Evolutionary conservation across 805 yeast species (phyloP), one percentile per base, ranked within the genome.

Genomic region (Pichia ethanolica): DNA sequence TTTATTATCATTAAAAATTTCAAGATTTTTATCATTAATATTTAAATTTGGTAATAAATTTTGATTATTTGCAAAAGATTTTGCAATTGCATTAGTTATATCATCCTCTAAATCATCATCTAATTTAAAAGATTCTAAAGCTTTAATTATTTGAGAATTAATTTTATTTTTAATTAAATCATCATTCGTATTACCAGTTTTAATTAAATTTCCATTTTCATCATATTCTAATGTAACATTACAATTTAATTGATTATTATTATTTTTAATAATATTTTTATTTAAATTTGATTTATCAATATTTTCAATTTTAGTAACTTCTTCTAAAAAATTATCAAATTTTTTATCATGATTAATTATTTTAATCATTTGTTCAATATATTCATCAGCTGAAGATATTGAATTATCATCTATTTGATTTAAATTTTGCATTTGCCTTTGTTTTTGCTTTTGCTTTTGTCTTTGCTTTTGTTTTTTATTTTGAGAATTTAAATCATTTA

Each of bases 201-300:
- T 53, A 13, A 59, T 13, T 9, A 59, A 47, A 36, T 59, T 53
- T 3, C 62, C 62, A 46, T 59, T 49, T 47, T 56, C 48, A 37
- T 53, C 56, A 34, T 56, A 58, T 36, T 58, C 59, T n/a, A 59
- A 51, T 2, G 62, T 58, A 10, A 59, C 42, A 38, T 58, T 57
- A 45, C 59, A 52, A 4, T 30, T 30, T 30, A 7, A 9, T 30
- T 55, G 47, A 11, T 49, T 37, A 25, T 35, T 32, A 27, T 49
- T 41, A 32, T 30, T 44, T 14, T 42, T 37, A 26, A 37, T 28
- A 25, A 33, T 39, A 34, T 27, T 9, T 7, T 38, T 28, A 30
- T 34, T 14, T 32, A 38, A 10, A 27, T 38, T 20, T 37, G 42
- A 10, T 39, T 57, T 53, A n/a, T 47, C 54, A 28, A 52, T 42